These are phyloP conservation scores for Vanderwaltozyma verrucispora DNA, from an alignment of 805 yeast species.

Conservation along the genomic window DNA sequence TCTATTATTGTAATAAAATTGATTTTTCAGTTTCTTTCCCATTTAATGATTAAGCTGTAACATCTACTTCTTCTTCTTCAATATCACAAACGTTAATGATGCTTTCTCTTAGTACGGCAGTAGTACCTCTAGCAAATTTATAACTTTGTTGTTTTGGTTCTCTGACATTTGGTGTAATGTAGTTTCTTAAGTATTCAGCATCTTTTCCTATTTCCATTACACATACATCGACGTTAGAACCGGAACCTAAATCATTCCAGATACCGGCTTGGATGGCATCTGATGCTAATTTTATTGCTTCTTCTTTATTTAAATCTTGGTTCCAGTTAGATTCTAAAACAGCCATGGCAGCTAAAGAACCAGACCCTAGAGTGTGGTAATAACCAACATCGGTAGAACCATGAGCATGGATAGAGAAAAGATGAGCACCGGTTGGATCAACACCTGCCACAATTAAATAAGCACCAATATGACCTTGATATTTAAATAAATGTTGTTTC, in stretches of 20 bases:
- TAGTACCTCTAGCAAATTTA: slow-evolving; percentile 88
- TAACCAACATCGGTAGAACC: slow-evolving; percentile 96
- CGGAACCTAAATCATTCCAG: slow-evolving; percentile 98
- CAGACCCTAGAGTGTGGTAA: slow-evolving; percentile 89
- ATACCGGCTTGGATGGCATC: slow-evolving; percentile 96
- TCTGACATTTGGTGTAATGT: slow-evolving; percentile 84
- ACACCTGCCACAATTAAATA: slow-evolving; percentile 96
- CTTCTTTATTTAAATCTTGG: slow-evolving; percentile 67
- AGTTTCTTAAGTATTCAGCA: slow-evolving; percentile 76
- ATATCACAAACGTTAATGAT: slow-evolving; percentile 58
- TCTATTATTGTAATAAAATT: too few relatives aligned
- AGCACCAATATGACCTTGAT: slow-evolving; percentile 97
- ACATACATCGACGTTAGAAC: slow-evolving; percentile 95
- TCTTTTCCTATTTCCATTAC: slow-evolving; percentile 92
- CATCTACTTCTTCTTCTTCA: slow-evolving; percentile 47
- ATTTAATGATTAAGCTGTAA: slow-evolving; percentile 16
- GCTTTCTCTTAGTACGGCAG: slow-evolving; percentile 66
- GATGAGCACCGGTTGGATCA: slow-evolving; percentile 92
- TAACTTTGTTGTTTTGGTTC: slow-evolving; percentile 72
- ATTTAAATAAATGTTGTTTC: slow-evolving; percentile 91
- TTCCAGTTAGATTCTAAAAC: slow-evolving; percentile 85
- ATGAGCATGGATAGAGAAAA: slow-evolving; percentile 91
- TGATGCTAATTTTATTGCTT: slow-evolving; percentile 83
- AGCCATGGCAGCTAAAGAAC: slow-evolving; percentile 98
- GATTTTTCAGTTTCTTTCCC: too few relatives aligned